These are phyloP conservation scores for Aspergillus ochraceoroseus DNA, from an alignment of 2,329 filamentous ascomycete genomes.

Conservation along the genomic window DNA sequence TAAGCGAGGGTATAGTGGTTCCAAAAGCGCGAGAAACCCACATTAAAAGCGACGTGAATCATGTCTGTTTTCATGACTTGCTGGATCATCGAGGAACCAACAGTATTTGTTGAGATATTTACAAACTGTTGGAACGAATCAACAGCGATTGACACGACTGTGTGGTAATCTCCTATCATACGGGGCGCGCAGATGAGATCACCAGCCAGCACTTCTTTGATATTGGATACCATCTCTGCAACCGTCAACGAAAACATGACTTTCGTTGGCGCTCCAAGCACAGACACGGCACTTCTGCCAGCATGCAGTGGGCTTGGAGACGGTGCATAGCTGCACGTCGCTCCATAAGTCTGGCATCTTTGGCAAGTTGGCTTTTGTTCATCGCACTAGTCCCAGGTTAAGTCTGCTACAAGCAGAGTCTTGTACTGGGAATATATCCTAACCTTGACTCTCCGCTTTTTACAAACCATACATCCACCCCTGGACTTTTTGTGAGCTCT, in stretches of 20 bases:
- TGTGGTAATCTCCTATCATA: not conserved
- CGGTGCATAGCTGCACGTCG: conserved; percentile 22
- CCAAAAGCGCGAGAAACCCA: too few species aligned
- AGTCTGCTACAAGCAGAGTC: not conserved
- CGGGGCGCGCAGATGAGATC: conserved; percentile 8
- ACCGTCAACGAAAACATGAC: conserved; percentile 19
- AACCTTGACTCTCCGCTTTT: conserved; percentile 31
- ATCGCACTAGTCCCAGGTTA: conserved; percentile 25
- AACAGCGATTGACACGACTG: conserved; percentile 8
- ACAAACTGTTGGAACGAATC: conserved; percentile 24
- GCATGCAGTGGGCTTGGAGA: not conserved
- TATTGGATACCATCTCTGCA: conserved; percentile 13
- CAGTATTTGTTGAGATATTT: conserved; percentile 13
- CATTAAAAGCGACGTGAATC: conserved; percentile 25
- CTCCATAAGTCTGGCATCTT: conserved; percentile 24
- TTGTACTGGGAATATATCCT: not conserved
- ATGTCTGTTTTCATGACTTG: conserved; percentile 25
- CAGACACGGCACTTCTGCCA: not conserved
- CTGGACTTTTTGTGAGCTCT: conserved; percentile 29
- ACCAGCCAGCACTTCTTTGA: conserved; percentile 12
- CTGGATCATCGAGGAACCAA: conserved; percentile 14
- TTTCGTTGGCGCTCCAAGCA: not conserved
- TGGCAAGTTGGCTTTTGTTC: conserved; percentile 27
- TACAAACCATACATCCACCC: conserved; percentile 28
- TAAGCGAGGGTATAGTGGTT: too few species aligned